Conservation (phyloP, 192 early-diverging fungal genomes). For the Jimgerdemannia lactiflua region DNA sequence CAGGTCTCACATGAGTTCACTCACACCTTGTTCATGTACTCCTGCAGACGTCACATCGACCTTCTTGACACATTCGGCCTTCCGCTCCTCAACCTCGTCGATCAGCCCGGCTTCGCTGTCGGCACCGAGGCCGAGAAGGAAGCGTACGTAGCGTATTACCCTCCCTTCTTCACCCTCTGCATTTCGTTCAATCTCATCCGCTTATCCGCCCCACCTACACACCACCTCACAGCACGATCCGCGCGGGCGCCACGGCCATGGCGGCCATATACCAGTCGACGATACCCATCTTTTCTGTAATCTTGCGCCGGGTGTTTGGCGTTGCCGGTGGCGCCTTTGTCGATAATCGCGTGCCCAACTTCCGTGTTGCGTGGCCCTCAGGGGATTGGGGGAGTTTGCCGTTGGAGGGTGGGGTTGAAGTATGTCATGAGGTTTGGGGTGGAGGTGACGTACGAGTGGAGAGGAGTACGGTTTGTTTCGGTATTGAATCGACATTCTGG, state of each 20-base stretch:
- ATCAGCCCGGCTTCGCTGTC: slow-evolving; percentile 34
- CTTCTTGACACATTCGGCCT: slow-evolving; percentile 31
- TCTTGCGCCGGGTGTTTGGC: slow-evolving; percentile 35
- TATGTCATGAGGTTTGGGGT: not conserved
- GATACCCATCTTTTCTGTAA: slow-evolving; percentile 31
- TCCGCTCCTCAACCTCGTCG: slow-evolving; percentile 32
- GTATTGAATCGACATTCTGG: not conserved
- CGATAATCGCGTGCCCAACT: slow-evolving; percentile 13
- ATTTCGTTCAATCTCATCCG: too few relatives aligned
- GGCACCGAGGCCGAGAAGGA: slow-evolving; percentile 32
- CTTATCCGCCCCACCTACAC: too few relatives aligned
- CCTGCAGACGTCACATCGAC: slow-evolving; percentile 29
- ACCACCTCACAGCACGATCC: slow-evolving; percentile 21
- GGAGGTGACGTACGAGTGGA: not conserved
- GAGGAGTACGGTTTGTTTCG: not conserved
- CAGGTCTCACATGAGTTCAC: not conserved
- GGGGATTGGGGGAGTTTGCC: slow-evolving; percentile 36
- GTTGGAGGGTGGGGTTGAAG: slow-evolving; percentile 27
- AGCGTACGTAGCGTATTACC: slow-evolving; percentile 19
- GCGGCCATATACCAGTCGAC: slow-evolving; percentile 33
- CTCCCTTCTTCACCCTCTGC: not conserved
- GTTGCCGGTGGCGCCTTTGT: slow-evolving; percentile 27
- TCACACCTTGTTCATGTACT: slow-evolving; percentile 22
- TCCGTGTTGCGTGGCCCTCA: slow-evolving; percentile 31
- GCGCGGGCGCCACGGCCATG: slow-evolving; percentile 27